These are phyloP conservation scores for Aspergillus biplanus DNA, from an alignment of 495 filamentous ascomycete genomes.

Conservation along the genomic window DNA sequence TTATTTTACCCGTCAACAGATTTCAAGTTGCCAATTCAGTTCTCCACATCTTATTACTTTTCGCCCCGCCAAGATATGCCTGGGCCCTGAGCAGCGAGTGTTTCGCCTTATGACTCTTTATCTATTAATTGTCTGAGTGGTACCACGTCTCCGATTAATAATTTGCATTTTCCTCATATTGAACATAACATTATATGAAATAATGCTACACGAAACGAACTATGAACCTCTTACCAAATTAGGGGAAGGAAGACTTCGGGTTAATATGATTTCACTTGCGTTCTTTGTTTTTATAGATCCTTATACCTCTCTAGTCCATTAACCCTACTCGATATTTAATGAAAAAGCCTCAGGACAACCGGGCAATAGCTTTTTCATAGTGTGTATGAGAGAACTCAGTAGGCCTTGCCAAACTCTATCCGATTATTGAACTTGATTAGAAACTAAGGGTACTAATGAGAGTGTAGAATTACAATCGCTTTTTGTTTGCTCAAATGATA, in stretches of 20 bases:
- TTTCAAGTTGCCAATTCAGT: too few species aligned
- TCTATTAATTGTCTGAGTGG: neutral
- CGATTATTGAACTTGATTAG: neutral
- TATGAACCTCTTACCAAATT: neutral
- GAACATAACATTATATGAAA: neutral
- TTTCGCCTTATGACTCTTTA: neutral
- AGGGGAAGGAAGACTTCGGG: too few species aligned
- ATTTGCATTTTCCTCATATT: neutral
- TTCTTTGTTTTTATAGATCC: too few species aligned
- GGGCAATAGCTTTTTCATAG: too few species aligned
- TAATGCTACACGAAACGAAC: slow-evolving; percentile 11
- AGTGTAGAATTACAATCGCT: neutral
- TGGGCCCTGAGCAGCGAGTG: neutral
- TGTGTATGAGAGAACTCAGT: too few species aligned
- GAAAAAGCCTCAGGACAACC: too few species aligned
- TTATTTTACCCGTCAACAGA: too few species aligned
- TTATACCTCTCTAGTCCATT: too few species aligned
- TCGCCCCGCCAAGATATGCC: too few species aligned
- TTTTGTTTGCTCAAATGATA: neutral
- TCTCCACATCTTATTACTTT: too few species aligned
- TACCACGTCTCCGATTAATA: neutral
- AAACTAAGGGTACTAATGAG: neutral
- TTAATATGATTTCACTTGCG: too few species aligned
- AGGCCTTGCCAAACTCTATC: neutral
- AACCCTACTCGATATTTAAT: too few species aligned